Base-by-base conservation (phyloP, 352 stramenopile species). In the Phytophthora citrophthora region DNA sequence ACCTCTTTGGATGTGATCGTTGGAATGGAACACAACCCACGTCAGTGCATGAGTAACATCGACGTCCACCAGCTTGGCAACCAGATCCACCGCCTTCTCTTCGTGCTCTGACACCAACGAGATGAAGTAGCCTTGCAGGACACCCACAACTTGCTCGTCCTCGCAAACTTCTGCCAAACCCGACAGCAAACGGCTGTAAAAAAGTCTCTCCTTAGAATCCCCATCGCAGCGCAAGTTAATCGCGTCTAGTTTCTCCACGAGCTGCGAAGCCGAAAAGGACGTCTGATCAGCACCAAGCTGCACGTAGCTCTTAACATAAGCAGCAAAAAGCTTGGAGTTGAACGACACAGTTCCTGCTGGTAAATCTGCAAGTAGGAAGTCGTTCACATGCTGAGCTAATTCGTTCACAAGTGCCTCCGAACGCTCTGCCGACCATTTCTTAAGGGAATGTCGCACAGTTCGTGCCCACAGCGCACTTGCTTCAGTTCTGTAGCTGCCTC, bases 21-120 rank as follows among this genome's bases (percentile, higher is more conserved):
- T 52, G 3, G 75, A 74, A 45, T 93, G 83, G 53, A 91, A 88
- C 6, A 92, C 74, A 38, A 84, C 80, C 82, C 79, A 91, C 23
- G 86, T 91, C 45, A 95, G 71, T 10, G 82, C 82, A 56, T 91
- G 79, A 3, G 72, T 80, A 3, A 93, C 79, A 52, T 95, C 86
- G 2, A 95, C 65, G 52, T 92, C 81, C 32, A 90, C 68, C 9
- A 91, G 65, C 10, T 82, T 81, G 0, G 54, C 20, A 29, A 93
- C 41, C 27, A 90, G 41, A 27, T 72, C 53, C 11, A 79, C 56
- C 4, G 62, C 71, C 31, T 49, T 57, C 10, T 48, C 27, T 45
- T 79, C 62, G 46, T 76, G 39, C 0, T 46, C n/a, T 38, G 16
- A 59, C 18, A 36, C 54, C 16, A 91, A 49, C 6, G 71, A 60